Evolutionary conservation across 2,329 filamentous ascomycete species (phyloP).

Genomic region (Nemania sp.): DNA sequence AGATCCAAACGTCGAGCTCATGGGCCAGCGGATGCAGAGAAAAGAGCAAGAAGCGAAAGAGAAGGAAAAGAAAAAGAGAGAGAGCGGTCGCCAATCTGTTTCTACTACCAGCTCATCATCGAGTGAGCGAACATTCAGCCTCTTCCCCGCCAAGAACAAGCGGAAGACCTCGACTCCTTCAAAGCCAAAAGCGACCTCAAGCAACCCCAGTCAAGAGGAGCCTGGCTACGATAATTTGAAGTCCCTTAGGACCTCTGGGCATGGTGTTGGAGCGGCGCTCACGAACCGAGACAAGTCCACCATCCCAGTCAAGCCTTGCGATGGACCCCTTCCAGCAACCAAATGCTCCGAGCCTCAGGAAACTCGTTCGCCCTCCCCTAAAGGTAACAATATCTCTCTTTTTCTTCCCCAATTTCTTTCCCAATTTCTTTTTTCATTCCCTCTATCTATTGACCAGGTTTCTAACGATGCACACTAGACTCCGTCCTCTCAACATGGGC

Average conservation of each 20-base stretch:
- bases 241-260: conserved; percentile 30
- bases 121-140: conserved; percentile 46
- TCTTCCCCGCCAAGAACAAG: conserved; percentile 49
- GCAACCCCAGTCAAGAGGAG: conserved; percentile 7
- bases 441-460: neutral
- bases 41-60: conserved; percentile 50
- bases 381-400: conserved; percentile 38
- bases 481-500: conserved; percentile 54
- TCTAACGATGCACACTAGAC: conserved; percentile 38
- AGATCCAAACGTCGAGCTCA: conserved; percentile 56
- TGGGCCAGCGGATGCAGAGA: conserved; percentile 56
- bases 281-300: conserved; percentile 31
- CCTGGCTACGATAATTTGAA: conserved; percentile 17
- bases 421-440: too few species aligned
- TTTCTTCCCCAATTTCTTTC: neutral
- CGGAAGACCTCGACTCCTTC: conserved; percentile 40
- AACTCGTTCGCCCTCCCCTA: conserved; percentile 40
- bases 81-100: conserved; percentile 42
- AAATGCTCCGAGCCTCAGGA: conserved; percentile 30
- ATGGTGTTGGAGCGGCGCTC: conserved; percentile 35
- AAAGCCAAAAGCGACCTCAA: conserved; percentile 20
- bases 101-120: conserved; percentile 55
- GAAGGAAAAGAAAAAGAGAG: conserved; percentile 41
- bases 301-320: conserved; percentile 28
- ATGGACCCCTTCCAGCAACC: conserved; percentile 25